Evolutionary conservation across 202 grass and related monocot species (phyloP).

Genomic region (Saccharum hybrid): DNA sequence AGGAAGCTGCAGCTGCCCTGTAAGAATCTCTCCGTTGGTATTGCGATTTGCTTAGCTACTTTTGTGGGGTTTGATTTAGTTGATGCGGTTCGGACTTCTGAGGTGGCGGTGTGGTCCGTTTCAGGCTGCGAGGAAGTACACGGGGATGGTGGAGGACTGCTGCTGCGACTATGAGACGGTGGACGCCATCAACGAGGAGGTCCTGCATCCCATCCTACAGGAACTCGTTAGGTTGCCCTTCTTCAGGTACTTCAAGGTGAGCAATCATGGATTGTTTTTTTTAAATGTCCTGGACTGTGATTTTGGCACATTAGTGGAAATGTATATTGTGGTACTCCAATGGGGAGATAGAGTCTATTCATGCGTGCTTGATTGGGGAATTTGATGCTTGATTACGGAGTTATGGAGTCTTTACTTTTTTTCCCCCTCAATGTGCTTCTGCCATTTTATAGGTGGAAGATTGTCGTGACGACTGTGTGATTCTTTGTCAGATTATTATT

Average conservation of each 20-base stretch:
- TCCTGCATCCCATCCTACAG: constrained; percentile 85
- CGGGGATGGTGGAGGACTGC: constrained; percentile 93
- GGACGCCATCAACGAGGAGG: constrained; percentile 79
- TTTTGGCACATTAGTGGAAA: not conserved
- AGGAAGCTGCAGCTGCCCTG: constrained; percentile 54
- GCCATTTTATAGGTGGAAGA: not conserved
- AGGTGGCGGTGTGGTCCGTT: not conserved
- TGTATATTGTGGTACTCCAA: not conserved
- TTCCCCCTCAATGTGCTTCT: not conserved
- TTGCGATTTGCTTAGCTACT: not conserved
- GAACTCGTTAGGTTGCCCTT: constrained; percentile 83
- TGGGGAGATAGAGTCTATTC: not conserved
- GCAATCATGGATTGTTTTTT: not conserved
- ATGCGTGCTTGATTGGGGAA: constrained; percentile 13
- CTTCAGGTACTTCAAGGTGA: constrained; percentile 99
- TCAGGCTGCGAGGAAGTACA: constrained; percentile 71
- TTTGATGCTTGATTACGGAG: not conserved
- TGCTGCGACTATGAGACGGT: constrained; percentile 95
- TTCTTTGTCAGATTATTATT: not conserved
- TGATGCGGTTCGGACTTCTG: constrained; percentile 12
- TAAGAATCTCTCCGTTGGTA: constrained; percentile 28
- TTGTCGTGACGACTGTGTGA: not conserved
- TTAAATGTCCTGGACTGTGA: not conserved
- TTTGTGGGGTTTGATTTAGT: not conserved
- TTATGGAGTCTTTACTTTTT: not conserved